Conservation (phyloP, 1,284 basidiomycete genomes). For the Leucoagaricus sp. region DNA sequence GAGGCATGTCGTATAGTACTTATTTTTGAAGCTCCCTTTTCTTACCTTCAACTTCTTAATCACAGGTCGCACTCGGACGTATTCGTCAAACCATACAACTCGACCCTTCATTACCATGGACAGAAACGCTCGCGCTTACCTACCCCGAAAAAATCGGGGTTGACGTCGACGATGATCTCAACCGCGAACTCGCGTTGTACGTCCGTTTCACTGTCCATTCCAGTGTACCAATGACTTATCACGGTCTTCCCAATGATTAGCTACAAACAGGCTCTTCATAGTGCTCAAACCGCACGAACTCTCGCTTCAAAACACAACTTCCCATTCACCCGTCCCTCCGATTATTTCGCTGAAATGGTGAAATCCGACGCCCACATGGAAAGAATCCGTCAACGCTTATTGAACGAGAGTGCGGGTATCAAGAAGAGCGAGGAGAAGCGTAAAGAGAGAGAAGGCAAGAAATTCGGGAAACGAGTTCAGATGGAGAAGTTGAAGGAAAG, state of each 20-base stretch:
- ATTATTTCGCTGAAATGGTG: constrained; percentile 99
- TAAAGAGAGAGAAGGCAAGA: constrained; percentile 93
- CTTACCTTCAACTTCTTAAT: background rate
- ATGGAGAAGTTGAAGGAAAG: constrained; percentile 43
- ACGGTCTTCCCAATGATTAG: constrained; percentile 41
- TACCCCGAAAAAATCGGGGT: constrained; percentile 78
- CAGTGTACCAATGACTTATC: constrained; percentile 1
- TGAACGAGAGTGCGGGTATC: constrained; percentile 89
- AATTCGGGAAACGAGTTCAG: constrained; percentile 96
- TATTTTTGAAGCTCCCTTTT: background rate
- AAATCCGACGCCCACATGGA: constrained; percentile 99
- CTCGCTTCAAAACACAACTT: constrained; percentile 77
- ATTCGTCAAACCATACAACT: constrained; percentile 81
- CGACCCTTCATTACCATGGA: constrained; percentile 79
- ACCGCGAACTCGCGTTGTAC: constrained; percentile 93
- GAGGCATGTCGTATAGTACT: constrained; percentile 47
- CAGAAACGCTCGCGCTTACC: constrained; percentile 79
- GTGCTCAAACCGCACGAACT: constrained; percentile 73
- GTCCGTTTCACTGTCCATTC: constrained; percentile 29
- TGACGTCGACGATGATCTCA: constrained; percentile 86
- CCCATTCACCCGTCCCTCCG: constrained; percentile 89
- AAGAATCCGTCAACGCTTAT: constrained; percentile 86
- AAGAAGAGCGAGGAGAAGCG: constrained; percentile 93
- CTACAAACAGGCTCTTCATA: constrained; percentile 93
- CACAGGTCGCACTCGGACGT: constrained; percentile 76